A percentile compares a stretch with the other conserved stretches of the same genome.
phyloP scores from a whole-genome alignment of 176 grass and related monocot species.

The Aegilops tauschii region DNA sequence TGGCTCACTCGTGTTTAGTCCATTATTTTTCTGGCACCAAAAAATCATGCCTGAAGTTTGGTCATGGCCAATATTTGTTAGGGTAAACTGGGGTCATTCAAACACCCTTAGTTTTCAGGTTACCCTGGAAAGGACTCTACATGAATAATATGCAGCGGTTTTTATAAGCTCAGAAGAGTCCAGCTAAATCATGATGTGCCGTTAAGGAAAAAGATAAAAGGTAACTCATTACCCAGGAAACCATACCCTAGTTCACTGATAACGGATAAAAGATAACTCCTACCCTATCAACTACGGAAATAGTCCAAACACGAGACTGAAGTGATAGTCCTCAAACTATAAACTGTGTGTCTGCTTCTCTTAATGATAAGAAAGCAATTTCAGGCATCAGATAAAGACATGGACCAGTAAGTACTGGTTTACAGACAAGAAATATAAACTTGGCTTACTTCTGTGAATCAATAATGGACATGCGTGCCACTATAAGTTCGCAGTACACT shows the following conservation, averaged over 20 bases:
- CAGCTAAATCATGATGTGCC: constrained; percentile 8
- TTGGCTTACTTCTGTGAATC: constrained; percentile 84
- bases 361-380: constrained; percentile 4
- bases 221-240: constrained; percentile 14
- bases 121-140: not conserved
- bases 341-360: not conserved
- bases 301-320: not conserved
- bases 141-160: not conserved
- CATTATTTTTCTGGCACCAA: not conserved
- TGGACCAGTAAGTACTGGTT: not conserved
- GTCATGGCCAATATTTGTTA: not conserved
- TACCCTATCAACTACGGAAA: not conserved
- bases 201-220: not conserved
- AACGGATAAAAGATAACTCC: not conserved
- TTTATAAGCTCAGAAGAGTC: not conserved
- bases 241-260: not conserved
- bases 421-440: constrained; percentile 11
- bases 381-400: constrained; percentile 4
- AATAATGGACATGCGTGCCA: constrained; percentile 85
- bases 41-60: not conserved
- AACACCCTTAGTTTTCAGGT: not conserved
- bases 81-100: not conserved
- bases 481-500: constrained; percentile 92
- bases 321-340: not conserved
- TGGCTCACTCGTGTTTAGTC: not conserved